phyloP scores from a whole-genome alignment of 2,329 filamentous ascomycete genomes.

The Aspergillus brunneoviolaceus region DNA sequence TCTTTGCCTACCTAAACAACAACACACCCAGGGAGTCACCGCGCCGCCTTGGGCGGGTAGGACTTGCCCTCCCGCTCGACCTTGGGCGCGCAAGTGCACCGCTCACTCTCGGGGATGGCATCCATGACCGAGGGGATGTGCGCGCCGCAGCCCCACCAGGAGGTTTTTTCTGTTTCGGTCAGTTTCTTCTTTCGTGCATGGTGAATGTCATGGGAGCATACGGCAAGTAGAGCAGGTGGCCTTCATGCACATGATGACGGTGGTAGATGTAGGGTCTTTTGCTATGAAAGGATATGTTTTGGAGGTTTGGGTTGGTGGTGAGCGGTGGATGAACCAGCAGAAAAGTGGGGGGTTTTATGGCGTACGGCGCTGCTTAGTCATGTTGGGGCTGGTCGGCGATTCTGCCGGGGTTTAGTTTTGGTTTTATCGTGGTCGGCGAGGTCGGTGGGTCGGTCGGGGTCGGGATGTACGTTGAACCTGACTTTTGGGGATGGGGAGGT shows the following conservation, averaged over 20 bases:
- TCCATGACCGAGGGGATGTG: constrained; percentile 65
- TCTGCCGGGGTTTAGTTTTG: neutral
- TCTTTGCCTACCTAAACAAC: neutral
- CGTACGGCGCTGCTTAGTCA: neutral
- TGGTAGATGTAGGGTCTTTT: neutral
- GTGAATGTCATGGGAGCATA: constrained; percentile 33
- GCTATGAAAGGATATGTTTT: neutral
- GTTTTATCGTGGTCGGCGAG: neutral
- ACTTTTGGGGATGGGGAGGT: no score
- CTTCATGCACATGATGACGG: constrained; percentile 61
- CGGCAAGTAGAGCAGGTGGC: constrained; percentile 63
- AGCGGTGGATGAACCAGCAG: no score
- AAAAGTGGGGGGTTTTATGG: neutral
- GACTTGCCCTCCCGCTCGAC: constrained; percentile 60
- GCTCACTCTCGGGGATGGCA: constrained; percentile 55
- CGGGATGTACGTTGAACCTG: no score
- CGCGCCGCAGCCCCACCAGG: constrained; percentile 66
- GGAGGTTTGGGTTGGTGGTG: neutral
- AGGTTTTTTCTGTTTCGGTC: constrained; percentile 53
- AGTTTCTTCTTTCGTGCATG: constrained; percentile 5
- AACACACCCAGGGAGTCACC: constrained; percentile 35
- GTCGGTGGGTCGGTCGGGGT: no score
- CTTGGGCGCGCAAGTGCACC: constrained; percentile 66
- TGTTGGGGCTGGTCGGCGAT: neutral
- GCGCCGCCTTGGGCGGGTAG: constrained; percentile 64